Percentiles rank a stretch among this genome's conserved stretches.
Conservation (phyloP, 2,329 filamentous ascomycete species). For the Volutella citrinella region DNA sequence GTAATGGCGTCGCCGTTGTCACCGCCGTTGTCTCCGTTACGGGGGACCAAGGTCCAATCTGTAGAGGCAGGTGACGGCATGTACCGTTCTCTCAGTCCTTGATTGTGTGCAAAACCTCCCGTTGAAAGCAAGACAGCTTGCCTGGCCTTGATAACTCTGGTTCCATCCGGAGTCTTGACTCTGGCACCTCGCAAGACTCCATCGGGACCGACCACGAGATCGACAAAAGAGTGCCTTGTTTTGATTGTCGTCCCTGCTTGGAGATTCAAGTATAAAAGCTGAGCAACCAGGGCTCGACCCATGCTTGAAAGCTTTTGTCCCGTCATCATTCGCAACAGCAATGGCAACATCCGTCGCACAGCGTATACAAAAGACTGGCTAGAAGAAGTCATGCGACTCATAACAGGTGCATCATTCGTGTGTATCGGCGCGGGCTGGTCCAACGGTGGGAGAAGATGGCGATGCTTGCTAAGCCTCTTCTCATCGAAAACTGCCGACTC, state of each 20-base stretch:
- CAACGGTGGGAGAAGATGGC: not conserved
- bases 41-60: not conserved
- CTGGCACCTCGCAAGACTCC: not conserved
- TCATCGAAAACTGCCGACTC: conserved; percentile 1
- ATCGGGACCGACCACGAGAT: not conserved
- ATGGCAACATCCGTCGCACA: not conserved
- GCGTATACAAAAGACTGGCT: not conserved
- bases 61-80: not conserved
- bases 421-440: not conserved
- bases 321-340: not conserved
- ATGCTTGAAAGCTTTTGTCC: not conserved
- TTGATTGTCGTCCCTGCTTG: not conserved
- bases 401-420: not conserved
- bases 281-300: not conserved
- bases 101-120: not conserved
- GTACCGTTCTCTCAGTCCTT: not conserved
- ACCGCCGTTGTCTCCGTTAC: no score
- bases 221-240: not conserved
- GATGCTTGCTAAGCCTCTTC: conserved; percentile 1
- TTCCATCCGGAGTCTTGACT: not conserved
- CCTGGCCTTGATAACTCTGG: not conserved
- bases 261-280: conserved; percentile 1
- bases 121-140: not conserved
- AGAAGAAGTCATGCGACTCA: conserved; percentile 1
- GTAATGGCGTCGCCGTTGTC: not conserved